phyloP scores from a whole-genome alignment of 345 rosid genomes.

The Citrus maxima region DNA sequence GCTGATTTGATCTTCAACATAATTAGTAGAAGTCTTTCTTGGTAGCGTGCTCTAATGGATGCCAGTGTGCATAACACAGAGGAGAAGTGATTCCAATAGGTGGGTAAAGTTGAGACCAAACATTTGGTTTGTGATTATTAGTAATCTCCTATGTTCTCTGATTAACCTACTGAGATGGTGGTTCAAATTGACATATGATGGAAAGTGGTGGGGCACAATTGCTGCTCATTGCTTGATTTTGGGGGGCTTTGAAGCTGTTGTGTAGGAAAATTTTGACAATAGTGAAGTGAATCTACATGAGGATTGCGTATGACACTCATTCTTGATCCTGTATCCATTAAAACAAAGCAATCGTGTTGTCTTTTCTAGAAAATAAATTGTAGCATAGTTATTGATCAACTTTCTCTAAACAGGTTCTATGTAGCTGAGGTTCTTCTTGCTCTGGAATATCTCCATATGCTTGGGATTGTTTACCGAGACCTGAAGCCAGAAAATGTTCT shows the following conservation, averaged over 20 bases:
- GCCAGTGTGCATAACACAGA: background rate
- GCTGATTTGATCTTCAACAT: background rate
- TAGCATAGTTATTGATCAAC: background rate
- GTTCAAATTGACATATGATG: background rate
- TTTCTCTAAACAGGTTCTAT: slow-evolving; percentile 56
- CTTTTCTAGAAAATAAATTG: background rate
- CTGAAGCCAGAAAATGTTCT: slow-evolving; percentile 88
- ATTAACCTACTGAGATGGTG: background rate
- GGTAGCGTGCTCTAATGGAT: background rate
- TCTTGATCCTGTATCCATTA: background rate
- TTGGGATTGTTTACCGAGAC: slow-evolving; percentile 80
- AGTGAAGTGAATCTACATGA: background rate
- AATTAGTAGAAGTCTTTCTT: background rate
- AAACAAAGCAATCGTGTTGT: background rate
- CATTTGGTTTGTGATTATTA: background rate
- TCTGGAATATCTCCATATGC: slow-evolving; percentile 85
- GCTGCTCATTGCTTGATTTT: background rate
- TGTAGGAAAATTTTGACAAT: background rate
- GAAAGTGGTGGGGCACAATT: background rate
- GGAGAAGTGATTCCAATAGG: background rate
- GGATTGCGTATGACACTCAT: background rate
- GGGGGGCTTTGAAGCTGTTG: background rate
- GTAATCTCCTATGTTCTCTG: no score
- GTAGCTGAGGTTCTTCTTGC: slow-evolving; percentile 82
- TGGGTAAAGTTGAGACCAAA: background rate